These are phyloP conservation scores for Helicosporidium sp. DNA, from an alignment of 139 green algal species.

Conservation along the genomic window DNA sequence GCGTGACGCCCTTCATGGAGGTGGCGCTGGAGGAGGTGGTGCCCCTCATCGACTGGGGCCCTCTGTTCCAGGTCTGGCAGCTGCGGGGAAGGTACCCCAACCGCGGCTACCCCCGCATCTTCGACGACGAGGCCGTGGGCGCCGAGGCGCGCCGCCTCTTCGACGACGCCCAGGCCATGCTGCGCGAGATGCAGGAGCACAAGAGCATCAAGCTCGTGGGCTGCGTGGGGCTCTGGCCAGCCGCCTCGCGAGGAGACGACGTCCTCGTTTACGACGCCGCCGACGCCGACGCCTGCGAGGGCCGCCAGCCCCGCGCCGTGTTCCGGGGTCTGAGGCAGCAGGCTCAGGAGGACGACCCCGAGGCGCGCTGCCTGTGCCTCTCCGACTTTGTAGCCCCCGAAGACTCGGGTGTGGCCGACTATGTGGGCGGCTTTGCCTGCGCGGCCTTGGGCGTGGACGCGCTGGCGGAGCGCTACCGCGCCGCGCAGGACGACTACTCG, in stretches of 20 bases:
- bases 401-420: constrained; percentile 65
- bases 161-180: constrained; percentile 73
- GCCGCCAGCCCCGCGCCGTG: constrained; percentile 13
- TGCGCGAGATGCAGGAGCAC: constrained; percentile 61
- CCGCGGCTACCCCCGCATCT: constrained; percentile 96
- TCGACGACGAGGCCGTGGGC: constrained; percentile 93
- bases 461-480: constrained; percentile 56
- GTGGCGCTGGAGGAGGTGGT: constrained; percentile 81
- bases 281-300: constrained; percentile 36
- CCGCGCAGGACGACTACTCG: constrained; percentile 54
- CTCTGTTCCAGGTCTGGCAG: constrained; percentile 98
- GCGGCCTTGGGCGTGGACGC: constrained; percentile 75
- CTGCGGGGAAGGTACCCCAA: constrained; percentile 93
- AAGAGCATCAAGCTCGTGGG: constrained; percentile 67
- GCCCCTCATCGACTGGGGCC: constrained; percentile 96
- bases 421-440: constrained; percentile 84
- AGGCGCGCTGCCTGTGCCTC: constrained; percentile 68
- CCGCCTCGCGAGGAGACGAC: constrained; percentile 80
- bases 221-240: constrained; percentile 77
- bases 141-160: constrained; percentile 91
- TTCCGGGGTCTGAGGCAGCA: constrained; percentile 62
- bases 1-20: constrained; percentile 47
- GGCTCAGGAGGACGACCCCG: constrained; percentile 67
- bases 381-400: constrained; percentile 91
- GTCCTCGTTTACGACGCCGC: constrained; percentile 75